A percentile compares a stretch with the other conserved stretches of the same genome.
Conservation (phyloP, 345 rosid species). For the Brassica incana region DNA sequence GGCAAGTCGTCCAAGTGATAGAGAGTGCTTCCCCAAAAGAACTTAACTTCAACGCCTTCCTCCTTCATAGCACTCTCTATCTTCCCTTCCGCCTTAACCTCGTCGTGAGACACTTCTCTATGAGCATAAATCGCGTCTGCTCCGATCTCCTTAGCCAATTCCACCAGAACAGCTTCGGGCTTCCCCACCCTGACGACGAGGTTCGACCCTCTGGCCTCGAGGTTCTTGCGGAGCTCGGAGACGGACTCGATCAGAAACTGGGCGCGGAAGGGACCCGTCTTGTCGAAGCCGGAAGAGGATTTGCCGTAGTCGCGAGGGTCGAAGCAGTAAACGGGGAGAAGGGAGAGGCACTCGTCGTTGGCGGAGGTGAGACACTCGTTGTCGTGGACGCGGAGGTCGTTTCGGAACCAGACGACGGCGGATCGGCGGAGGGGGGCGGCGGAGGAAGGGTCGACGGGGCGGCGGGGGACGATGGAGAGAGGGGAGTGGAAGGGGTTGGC, state of each 20-base stretch:
- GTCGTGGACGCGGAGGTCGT: slow-evolving; percentile 91
- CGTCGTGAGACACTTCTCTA: slow-evolving; percentile 82
- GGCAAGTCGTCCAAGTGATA: slow-evolving; percentile 94
- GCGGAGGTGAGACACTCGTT: slow-evolving; percentile 86
- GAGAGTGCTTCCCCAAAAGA: slow-evolving; percentile 96
- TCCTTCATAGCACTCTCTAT: slow-evolving; percentile 85
- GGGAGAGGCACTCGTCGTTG: slow-evolving; percentile 78
- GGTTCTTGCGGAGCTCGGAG: slow-evolving; percentile 82
- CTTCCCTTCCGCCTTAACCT: slow-evolving; percentile 85
- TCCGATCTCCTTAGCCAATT: slow-evolving; percentile 83
- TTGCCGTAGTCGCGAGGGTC: slow-evolving; percentile 94
- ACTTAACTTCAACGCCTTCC: slow-evolving; percentile 83
- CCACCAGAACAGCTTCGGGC: slow-evolving; percentile 75
- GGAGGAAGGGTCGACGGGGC: slow-evolving; percentile 83
- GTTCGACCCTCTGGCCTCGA: slow-evolving; percentile 90
- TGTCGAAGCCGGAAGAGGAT: slow-evolving; percentile 85
- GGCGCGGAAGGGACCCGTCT: slow-evolving; percentile 86
- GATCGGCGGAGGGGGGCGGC: slow-evolving; percentile 84
- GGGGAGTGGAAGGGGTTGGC: slow-evolving; percentile 80
- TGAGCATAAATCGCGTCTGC: slow-evolving; percentile 93
- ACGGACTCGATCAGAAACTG: slow-evolving; percentile 86
- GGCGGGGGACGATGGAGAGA: slow-evolving; percentile 80
- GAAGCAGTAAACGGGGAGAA: slow-evolving; percentile 91
- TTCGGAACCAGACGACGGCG: slow-evolving; percentile 90
- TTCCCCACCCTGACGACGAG: slow-evolving; percentile 85